These are phyloP conservation scores for Selaginella moellendorffii DNA, from an alignment of 75 land plant species.

Conservation along the genomic window DNA sequence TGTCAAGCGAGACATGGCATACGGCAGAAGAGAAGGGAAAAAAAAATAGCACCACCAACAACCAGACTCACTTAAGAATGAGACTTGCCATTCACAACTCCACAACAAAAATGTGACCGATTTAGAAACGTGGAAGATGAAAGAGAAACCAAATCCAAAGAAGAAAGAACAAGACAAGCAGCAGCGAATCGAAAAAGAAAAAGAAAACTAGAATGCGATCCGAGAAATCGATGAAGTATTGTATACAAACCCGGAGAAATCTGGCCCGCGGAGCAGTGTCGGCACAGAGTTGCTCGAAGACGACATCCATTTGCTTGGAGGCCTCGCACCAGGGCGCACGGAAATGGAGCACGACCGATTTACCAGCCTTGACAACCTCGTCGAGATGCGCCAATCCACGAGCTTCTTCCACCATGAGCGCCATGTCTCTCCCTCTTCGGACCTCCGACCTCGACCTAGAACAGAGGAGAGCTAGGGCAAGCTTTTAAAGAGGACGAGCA, in stretches of 20 bases:
- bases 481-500: too few relatives aligned
- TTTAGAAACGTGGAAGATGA: too few relatives aligned
- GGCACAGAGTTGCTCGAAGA: slow-evolving; percentile 65
- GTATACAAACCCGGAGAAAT: slow-evolving; percentile 53
- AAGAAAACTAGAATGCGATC: too few relatives aligned
- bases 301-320: slow-evolving; percentile 80
- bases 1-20: neutral
- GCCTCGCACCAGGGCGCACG: slow-evolving; percentile 94
- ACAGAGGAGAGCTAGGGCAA: too few relatives aligned
- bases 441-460: too few relatives aligned
- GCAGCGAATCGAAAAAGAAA: too few relatives aligned
- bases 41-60: too few relatives aligned
- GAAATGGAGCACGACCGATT: slow-evolving; percentile 56
- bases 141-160: too few relatives aligned
- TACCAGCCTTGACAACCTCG: slow-evolving; percentile 17
- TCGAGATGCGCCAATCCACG: slow-evolving; percentile 51
- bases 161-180: too few relatives aligned
- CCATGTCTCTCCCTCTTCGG: slow-evolving; percentile 22
- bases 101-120: neutral
- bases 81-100: neutral
- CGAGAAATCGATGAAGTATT: too few relatives aligned
- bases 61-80: neutral
- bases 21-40: neutral
- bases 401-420: slow-evolving; percentile 42
- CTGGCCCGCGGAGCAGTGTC: slow-evolving; percentile 60